Percentiles rank a stretch among this genome's conserved stretches.
phyloP scores from a whole-genome alignment of 1,139 yeast genomes.

The Geotrichum siamense region DNA sequence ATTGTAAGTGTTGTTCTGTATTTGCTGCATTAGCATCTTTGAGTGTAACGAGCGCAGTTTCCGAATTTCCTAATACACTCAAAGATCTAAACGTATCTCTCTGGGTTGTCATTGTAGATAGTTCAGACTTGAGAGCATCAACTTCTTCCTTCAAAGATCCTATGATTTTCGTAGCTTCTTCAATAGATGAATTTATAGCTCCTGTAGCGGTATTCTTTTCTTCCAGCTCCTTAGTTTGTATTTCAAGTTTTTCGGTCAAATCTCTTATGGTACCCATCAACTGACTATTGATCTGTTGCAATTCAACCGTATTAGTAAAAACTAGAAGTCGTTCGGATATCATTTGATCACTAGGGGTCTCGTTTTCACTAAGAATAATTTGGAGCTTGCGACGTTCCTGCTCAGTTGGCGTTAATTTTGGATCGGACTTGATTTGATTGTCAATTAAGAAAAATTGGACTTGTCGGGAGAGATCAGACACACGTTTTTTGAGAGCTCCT shows the following conservation, averaged over 20 bases:
- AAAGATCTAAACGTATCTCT: constrained; percentile 62
- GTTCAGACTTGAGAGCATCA: constrained; percentile 43
- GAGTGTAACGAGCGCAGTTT: too few species aligned
- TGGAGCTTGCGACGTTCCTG: constrained; percentile 53
- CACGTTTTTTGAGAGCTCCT: constrained; percentile 44
- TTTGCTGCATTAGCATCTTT: too few species aligned
- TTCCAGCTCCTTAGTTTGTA: too few species aligned
- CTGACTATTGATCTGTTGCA: constrained; percentile 68
- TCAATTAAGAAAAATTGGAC: constrained; percentile 67
- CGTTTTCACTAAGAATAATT: constrained; percentile 37
- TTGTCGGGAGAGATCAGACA: constrained; percentile 72
- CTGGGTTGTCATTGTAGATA: constrained; percentile 52
- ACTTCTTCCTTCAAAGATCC: constrained; percentile 58
- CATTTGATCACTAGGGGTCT: constrained; percentile 61
- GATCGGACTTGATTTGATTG: constrained; percentile 47
- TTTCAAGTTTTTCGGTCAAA: constrained; percentile 58
- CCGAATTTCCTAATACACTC: too few species aligned
- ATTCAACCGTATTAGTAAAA: constrained; percentile 58
- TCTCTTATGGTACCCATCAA: constrained; percentile 59
- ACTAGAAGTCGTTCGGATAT: constrained; percentile 68
- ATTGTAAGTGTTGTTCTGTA: too few species aligned
- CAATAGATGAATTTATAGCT: constrained; percentile 55
- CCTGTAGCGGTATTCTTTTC: constrained; percentile 41
- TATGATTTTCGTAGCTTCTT: constrained; percentile 74
- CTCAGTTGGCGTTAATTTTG: constrained; percentile 45